Conservation (phyloP, 768 basidiomycete species). For the Lepiota brunneoincarnata region DNA sequence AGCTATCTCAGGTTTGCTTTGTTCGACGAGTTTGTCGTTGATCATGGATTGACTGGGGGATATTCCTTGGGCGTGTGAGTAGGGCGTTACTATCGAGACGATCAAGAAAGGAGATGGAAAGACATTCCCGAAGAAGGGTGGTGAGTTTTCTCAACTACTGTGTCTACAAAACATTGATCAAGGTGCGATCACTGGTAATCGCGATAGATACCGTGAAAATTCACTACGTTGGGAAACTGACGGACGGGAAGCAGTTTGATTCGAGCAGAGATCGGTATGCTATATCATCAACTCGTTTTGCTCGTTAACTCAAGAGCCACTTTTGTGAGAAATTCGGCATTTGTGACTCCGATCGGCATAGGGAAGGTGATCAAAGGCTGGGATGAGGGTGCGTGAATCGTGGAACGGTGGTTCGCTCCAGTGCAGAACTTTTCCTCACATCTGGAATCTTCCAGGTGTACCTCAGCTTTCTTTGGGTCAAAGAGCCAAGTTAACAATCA, state of each 20-base stretch:
- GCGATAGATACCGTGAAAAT: constrained; percentile 64
- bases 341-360: not conserved
- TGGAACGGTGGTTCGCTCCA: no score
- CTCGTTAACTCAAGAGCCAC: not conserved
- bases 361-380: constrained; percentile 1
- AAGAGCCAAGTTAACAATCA: constrained; percentile 66
- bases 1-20: not conserved
- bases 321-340: not conserved
- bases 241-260: constrained; percentile 65
- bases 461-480: constrained; percentile 72
- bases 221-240: constrained; percentile 76
- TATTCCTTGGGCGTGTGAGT: constrained; percentile 4
- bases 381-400: not conserved
- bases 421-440: not conserved
- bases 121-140: constrained; percentile 67
- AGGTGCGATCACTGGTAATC: constrained; percentile 16
- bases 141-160: constrained; percentile 38
- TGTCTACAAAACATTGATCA: not conserved
- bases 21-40: not conserved
- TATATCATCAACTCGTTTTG: not conserved
- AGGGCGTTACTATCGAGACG: constrained; percentile 72
- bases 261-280: constrained; percentile 74
- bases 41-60: not conserved
- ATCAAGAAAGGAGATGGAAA: constrained; percentile 59
- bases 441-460: constrained; percentile 50